Base-by-base conservation (phyloP, 352 stramenopile species). In the Pythium coloratum region DNA sequence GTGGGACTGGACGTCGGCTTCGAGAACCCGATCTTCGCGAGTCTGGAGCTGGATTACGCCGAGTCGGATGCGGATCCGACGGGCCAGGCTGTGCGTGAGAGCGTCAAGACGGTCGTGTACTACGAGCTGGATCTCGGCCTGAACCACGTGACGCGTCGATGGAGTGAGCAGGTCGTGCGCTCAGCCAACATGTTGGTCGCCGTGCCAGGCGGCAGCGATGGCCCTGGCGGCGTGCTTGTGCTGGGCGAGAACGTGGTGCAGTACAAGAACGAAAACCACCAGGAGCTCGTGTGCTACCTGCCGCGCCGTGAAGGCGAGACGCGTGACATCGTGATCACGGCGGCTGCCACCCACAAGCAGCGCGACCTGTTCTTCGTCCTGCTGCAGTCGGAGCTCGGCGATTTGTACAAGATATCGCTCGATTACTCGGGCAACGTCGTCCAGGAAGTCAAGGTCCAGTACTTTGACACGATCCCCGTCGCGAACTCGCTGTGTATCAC, bases 101-200 rank as follows among this genome's bases (percentile, higher is more conserved):
- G 88, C 0, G 88, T 97, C 16, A 99, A 99, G 80, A 90, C 95
- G 24, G 75, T 99, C 13, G 94, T 98, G 44, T 99, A 98, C 76
- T 99, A 99, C 77, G 97, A 99, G 81, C 76, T 99, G 40, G 98
- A 99, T 81, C 75, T 99, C 6, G 98, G 98, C 24, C 75, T 99
- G 20, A 99, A 99, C 81, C 97, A 99, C 75, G 98, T 99, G 34
- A 99, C 96, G 40, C 81, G 98, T 34, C 87, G 95, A 66, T 98
- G 96, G 95, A 97, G 92, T 55, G 82, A 97, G 73, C 75, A 82
- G 30, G 95, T 91, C 18, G 71, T 86, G 46, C 78, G 91, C 3
- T 97, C 86, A 16, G 96, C 97, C 1, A 99, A 98, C 77, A 92
- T 95, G 80, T 73, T 99, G 2, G 90, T 99, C 5, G 83, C 95